These are phyloP conservation scores for Olyra latifolia DNA, from an alignment of 176 grass and related monocot genomes.

Conservation along the genomic window DNA sequence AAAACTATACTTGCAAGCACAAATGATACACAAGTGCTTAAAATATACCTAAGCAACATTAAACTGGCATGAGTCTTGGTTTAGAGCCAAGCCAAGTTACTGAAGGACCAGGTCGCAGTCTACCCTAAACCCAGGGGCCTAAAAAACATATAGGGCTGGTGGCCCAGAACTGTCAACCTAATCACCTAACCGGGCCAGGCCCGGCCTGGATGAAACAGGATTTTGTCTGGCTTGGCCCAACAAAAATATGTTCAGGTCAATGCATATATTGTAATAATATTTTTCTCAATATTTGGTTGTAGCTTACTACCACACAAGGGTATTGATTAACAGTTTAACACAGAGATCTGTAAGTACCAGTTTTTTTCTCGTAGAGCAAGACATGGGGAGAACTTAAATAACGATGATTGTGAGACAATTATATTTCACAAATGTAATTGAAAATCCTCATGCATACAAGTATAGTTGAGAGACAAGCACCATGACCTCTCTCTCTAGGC, in stretches of 20 bases:
- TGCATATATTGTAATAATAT: neutral
- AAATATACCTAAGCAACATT: neutral
- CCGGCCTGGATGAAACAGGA: neutral
- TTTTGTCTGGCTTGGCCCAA: neutral
- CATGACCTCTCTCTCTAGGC: constrained; percentile 78
- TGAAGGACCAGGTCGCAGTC: neutral
- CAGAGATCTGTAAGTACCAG: neutral
- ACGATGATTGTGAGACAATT: neutral
- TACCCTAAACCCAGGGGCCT: neutral
- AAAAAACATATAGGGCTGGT: neutral
- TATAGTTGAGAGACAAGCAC: neutral
- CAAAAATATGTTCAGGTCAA: neutral
- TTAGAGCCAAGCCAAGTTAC: neutral
- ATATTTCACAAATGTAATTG: constrained; percentile 22
- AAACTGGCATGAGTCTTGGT: neutral
- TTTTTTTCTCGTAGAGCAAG: neutral
- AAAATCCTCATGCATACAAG: constrained; percentile 23
- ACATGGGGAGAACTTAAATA: neutral
- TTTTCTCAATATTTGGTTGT: constrained; percentile 8
- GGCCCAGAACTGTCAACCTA: neutral
- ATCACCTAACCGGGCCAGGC: neutral
- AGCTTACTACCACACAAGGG: neutral
- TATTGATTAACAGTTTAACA: neutral
- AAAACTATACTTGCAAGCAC: neutral
- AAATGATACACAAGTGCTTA: constrained; percentile 8